Conservation (phyloP, 768 basidiomycete species). For the Lentinula raphanica region DNA sequence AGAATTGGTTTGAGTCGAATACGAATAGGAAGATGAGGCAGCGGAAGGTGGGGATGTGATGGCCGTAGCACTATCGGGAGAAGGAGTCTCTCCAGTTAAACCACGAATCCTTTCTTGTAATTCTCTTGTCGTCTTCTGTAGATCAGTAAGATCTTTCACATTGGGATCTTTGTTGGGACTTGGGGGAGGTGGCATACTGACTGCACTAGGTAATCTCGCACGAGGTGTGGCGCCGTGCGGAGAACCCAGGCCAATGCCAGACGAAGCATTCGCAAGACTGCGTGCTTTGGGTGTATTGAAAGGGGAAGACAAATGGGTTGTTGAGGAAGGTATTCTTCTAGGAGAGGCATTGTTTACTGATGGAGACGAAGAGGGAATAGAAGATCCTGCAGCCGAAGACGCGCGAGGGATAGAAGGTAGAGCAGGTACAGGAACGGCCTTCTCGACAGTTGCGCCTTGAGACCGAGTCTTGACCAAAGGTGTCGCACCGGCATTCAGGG, state of each 20-base stretch:
- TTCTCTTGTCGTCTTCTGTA: slow-evolving; percentile 33
- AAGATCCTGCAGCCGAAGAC: slow-evolving; percentile 1
- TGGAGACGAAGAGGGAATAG: slow-evolving; percentile 42
- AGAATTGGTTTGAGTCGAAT: slow-evolving; percentile 20
- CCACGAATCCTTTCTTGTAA: slow-evolving; percentile 47
- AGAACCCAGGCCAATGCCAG: slow-evolving; percentile 30
- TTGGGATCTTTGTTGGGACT: not conserved
- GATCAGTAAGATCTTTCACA: slow-evolving; percentile 18
- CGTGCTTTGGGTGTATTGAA: slow-evolving; percentile 64
- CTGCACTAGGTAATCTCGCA: slow-evolving; percentile 56
- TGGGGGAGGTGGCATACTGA: slow-evolving; percentile 6
- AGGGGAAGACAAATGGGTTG: slow-evolving; percentile 40
- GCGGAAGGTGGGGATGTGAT: not conserved
- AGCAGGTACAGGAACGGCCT: slow-evolving; percentile 16
- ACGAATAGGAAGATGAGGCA: slow-evolving; percentile 26
- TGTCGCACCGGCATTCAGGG: slow-evolving; percentile 17
- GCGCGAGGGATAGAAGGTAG: slow-evolving; percentile 57
- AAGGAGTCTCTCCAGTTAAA: slow-evolving; percentile 30
- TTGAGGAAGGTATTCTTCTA: slow-evolving; percentile 14
- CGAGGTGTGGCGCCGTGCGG: slow-evolving; percentile 54
- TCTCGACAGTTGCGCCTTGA: slow-evolving; percentile 19
- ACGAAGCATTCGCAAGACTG: slow-evolving; percentile 7
- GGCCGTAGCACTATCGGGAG: slow-evolving; percentile 4
- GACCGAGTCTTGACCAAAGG: slow-evolving; percentile 26
- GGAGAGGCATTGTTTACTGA: slow-evolving; percentile 23